Evolutionary conservation across 805 yeast species (phyloP), one percentile per base, ranked within the genome.

Genomic region (Wickerhamia fluorescens): DNA sequence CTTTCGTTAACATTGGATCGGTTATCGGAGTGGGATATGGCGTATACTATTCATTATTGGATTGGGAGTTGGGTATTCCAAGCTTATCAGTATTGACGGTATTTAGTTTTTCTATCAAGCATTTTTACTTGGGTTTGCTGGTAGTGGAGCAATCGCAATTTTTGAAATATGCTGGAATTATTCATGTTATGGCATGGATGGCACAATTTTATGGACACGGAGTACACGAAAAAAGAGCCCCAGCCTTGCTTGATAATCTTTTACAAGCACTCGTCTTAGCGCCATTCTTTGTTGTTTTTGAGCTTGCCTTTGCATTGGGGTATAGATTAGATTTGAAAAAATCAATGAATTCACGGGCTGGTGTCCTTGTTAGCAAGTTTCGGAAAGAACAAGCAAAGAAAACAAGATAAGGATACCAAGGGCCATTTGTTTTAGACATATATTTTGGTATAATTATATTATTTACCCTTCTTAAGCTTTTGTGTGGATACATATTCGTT

Each of bases 181-280:
- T 72, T 11, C 82, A 80, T 49, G 49, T 68, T 1, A 20, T 58
- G 2, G 60, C 82, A 7, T 89, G 98, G 97, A 45, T 75, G 10
- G 75, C 74, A 5, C 97, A 92, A 46, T 87, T 89, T 52, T 64
- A 79, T 28, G 96, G 96, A 4, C 97, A 92, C 49, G 89, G 82
- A 2, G 64, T 71, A 7, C 83, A 75, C 47, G 98, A 89, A 49
- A 68, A 66, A 35, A 66, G 85, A 23, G 82, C 87, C 1, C 98
- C 98, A 0, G 96, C 97, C 0, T 55, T 89, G 29, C 51, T 85
- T 23, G 95, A 88, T 45, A 88, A 79, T 47, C 59, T 86, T 25
- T 58, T 78, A 4, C 96, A 87, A 48, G 92, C 96, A 4, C 51
- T 89, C 12, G 86, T 89, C 0, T 61, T 88, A 37, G 97, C 97